These are phyloP conservation scores for Penstemon newberryi DNA, from an alignment of 257 asterid species.

Conservation along the genomic window DNA sequence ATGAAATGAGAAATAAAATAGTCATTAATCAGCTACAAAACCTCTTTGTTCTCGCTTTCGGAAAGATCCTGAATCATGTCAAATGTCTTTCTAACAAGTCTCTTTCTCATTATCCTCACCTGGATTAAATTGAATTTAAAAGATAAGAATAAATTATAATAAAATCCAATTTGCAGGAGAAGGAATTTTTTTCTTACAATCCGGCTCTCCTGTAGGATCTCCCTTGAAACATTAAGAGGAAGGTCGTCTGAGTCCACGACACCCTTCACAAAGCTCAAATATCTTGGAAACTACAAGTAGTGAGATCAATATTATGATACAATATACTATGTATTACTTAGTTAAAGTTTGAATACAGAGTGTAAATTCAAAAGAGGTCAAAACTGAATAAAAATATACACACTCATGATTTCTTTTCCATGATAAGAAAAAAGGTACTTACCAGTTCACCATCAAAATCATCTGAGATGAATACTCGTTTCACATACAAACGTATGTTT, in stretches of 20 bases:
- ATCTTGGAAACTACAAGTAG: constrained; percentile 84
- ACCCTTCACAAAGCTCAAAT: constrained; percentile 97
- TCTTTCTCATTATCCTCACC: constrained; percentile 98
- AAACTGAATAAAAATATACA: too few relatives aligned
- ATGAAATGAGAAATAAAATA: neutral
- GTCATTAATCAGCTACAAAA: constrained; percentile 24
- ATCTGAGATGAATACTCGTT: constrained; percentile 95
- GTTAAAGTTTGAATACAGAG: neutral
- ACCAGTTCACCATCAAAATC: constrained; percentile 99
- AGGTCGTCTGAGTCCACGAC: constrained; percentile 98
- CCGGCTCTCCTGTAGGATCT: constrained; percentile 99
- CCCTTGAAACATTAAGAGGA: constrained; percentile 97
- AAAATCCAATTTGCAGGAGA: constrained; percentile 1
- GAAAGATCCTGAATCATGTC: constrained; percentile 99
- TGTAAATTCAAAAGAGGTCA: neutral
- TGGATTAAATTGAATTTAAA: constrained; percentile 28
- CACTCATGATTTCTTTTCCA: too few relatives aligned
- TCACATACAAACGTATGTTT: constrained; percentile 86
- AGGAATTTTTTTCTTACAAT: constrained; percentile 64
- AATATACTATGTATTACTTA: neutral
- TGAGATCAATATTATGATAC: constrained; percentile 21
- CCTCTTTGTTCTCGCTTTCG: constrained; percentile 93
- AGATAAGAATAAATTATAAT: constrained; percentile 1
- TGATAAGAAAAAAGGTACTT: constrained; percentile 26
- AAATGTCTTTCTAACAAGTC: constrained; percentile 94